These are phyloP conservation scores for Rhodamnia rubescens DNA, from an alignment of 345 rosid genomes.

Conservation along the genomic window DNA sequence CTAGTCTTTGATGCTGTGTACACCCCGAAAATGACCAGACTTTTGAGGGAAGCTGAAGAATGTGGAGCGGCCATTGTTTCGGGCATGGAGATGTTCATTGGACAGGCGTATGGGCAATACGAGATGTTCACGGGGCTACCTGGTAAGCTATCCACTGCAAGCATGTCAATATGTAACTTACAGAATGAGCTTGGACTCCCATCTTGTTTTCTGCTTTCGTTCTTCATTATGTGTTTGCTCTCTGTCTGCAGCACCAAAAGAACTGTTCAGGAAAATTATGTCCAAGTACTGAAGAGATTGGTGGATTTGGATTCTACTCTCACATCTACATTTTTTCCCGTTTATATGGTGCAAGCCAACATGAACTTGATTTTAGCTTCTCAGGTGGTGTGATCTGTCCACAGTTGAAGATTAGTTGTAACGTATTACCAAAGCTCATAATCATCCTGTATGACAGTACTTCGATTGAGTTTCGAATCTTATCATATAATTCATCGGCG, in stretches of 20 bases:
- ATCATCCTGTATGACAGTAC: background rate
- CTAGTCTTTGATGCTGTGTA: slow-evolving; percentile 84
- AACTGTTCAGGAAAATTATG: slow-evolving; percentile 53
- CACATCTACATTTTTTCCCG: background rate
- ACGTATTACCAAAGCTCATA: background rate
- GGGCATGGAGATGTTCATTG: slow-evolving; percentile 83
- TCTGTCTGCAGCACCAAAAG: slow-evolving; percentile 64
- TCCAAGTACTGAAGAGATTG: slow-evolving; percentile 30
- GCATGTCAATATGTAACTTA: background rate
- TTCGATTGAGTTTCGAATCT: background rate
- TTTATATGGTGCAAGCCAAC: background rate
- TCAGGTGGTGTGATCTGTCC: background rate
- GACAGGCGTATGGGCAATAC: slow-evolving; percentile 84
- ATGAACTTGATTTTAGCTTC: background rate
- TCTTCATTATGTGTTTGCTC: background rate
- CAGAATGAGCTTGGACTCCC: background rate
- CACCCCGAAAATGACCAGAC: slow-evolving; percentile 75
- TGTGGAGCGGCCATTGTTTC: slow-evolving; percentile 61
- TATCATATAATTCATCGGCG: background rate
- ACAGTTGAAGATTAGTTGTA: background rate
- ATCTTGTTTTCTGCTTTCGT: background rate
- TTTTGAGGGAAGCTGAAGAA: slow-evolving; percentile 77
- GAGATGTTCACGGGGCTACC: slow-evolving; percentile 61
- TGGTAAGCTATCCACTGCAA: background rate
- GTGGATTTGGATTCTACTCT: background rate